Base-by-base conservation (phyloP, 176 grass and related monocot genomes). In the Thalia dealbata region DNA sequence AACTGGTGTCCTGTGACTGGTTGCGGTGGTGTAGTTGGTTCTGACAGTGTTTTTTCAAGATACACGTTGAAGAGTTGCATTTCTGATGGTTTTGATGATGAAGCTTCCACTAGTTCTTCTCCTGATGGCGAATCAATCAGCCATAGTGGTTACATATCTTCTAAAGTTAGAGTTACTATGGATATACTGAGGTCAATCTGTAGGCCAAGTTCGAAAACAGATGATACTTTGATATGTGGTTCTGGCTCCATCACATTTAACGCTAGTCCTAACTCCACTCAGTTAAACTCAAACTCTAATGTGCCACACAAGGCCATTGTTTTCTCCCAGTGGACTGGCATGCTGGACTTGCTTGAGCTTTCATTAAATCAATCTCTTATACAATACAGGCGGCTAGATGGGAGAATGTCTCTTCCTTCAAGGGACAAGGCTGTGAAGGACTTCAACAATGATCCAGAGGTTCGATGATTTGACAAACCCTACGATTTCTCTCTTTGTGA, bases 311-410 rank as follows among this genome's bases (percentile, higher is more conserved):
- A 99, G 78, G 95, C 88, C 19, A 99, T 99, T 64, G 88, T 99
- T 67, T 99, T 99, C 75, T 95, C 95, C 14, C 95, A 99, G 73
- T 99, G 95, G 95, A 99, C 95, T 78, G 87, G 95, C 68, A 99
- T 99, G 95, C 75, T 99, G 22, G 83, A 99, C 85, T 82, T 99
- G 79, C 73, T 99, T 54, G 95, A 99, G 75, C 23, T 85, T 82
- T 88, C 83, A 70, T 68, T 99, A 69, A 99, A 95, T 76, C 63
- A 25, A 48, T 83, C 81, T 74, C 80, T 88, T 78, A 91, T 95
- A 82, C 95, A 91, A 62, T 99, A 95, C 83, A 86, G 95, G 83
- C 91, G 95, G 80, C 83, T 99, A 63, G 95, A 99, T 25, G 90
- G 95, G 80, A 91, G 85, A 10, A 99, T 99, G 95, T 79, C 95